Conservation (phyloP, 257 asterid genomes). For the Solanum paucissectum region DNA sequence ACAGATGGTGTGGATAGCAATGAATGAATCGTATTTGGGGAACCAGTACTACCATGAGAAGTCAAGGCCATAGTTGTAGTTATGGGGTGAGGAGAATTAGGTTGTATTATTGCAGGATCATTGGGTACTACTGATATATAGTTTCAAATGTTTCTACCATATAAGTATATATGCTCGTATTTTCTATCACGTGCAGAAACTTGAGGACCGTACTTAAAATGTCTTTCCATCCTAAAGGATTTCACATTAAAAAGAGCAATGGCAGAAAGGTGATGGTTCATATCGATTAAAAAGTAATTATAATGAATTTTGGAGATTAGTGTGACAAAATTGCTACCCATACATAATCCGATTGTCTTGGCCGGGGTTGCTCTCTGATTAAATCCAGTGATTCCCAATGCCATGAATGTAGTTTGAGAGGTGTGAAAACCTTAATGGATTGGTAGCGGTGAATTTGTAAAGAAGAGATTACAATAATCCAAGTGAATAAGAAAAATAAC, state of each 20-base stretch:
- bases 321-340: background rate
- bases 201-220: background rate
- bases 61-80: background rate
- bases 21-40: background rate
- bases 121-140: slow-evolving; percentile 1
- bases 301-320: background rate
- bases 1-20: background rate
- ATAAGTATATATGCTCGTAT: background rate
- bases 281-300: background rate
- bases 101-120: slow-evolving; percentile 17
- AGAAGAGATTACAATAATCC: no score
- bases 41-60: background rate
- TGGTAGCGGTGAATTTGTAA: no score
- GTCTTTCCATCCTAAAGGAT: background rate
- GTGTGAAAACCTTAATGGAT: background rate
- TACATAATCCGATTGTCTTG: background rate
- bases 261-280: no score
- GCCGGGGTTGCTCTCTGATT: background rate
- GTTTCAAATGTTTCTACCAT: background rate
- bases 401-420: background rate
- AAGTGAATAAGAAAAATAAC: no score
- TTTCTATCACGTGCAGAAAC: no score
- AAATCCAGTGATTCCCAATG: background rate
- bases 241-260: background rate
- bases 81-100: background rate